Evolutionary conservation across 169 alveolate species (phyloP), one percentile per base, ranked within the genome.

Genomic region (Blepharisma undulans): DNA sequence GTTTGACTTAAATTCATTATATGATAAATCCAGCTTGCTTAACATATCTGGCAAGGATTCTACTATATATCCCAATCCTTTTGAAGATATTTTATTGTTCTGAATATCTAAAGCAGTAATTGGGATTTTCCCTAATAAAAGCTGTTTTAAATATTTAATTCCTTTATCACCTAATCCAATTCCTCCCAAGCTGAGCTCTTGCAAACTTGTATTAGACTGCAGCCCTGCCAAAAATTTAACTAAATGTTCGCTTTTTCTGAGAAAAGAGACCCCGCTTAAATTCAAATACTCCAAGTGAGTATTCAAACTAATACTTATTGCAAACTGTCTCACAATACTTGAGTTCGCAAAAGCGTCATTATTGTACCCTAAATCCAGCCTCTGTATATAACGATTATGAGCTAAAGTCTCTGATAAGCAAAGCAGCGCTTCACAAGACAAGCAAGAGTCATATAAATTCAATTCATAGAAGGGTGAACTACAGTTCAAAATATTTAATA

Each of bases 101-200:
- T 86, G 84, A 18, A 86, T 29, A 32, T 86, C 91, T 22, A 86
- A 22, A 12, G 81, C 61, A 19, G 60, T 22, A 22, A 86, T n/a
- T 22, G 84, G 80, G 30, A 86, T 19, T 32, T 86, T 36, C 10
- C 34, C 34, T 36, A 86, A 27, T 18, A 86, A 85, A 21, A 21
- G 81, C 29, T 27, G n/a, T 29, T 21, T 27, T 27, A 86, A 33
- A 27, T 61, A 19, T 22, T 60, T 32, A 29, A 72, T 5, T 21
- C 91, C 91, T 22, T 29, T n/a, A 32, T 86, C 91, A 25, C 71
- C 91, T 19, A 86, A 59, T 10, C 72, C 72, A 25, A 86, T 71
- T 21, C 91, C 84, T 0, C 76, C 80, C 29, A 86, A 72, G 48
- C 32, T 71, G n/a, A 86, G 84, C 22, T 29, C 61, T 21, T 21